These are phyloP conservation scores for Tremellales sp. DNA, from an alignment of 1,284 basidiomycete species.

Conservation along the genomic window DNA sequence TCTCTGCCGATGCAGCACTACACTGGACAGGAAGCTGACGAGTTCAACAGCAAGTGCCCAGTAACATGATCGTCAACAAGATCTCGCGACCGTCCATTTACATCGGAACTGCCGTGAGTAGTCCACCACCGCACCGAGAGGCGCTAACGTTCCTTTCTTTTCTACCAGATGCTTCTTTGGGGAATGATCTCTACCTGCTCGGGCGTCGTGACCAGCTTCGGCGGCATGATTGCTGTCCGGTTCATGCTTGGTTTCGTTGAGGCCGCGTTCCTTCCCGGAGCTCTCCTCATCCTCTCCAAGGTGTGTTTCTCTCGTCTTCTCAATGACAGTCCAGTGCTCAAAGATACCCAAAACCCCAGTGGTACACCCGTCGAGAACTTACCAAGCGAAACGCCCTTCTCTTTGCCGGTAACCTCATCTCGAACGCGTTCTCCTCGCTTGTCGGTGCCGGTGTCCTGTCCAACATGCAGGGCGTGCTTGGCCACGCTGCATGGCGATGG, in stretches of 20 bases:
- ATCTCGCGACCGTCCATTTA: slow-evolving; percentile 31
- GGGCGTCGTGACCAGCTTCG: slow-evolving; percentile 26
- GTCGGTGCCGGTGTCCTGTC: slow-evolving; percentile 68
- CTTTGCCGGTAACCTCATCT: slow-evolving; percentile 63
- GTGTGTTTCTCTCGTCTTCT: slow-evolving; percentile 6
- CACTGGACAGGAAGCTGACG: background rate
- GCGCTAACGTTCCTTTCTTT: background rate
- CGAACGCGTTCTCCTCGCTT: slow-evolving; percentile 73
- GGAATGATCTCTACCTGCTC: slow-evolving; percentile 33
- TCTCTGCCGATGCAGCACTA: background rate
- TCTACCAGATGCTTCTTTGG: slow-evolving; percentile 29
- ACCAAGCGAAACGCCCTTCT: slow-evolving; percentile 64
- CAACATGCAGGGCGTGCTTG: slow-evolving; percentile 63
- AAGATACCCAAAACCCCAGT: slow-evolving; percentile 8
- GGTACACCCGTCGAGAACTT: slow-evolving; percentile 37
- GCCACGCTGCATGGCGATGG: slow-evolving; percentile 72
- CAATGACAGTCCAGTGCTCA: background rate
- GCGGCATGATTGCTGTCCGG: slow-evolving; percentile 30
- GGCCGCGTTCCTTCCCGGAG: slow-evolving; percentile 38
- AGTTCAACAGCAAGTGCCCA: slow-evolving; percentile 4
- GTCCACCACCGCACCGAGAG: background rate
- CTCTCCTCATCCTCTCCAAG: slow-evolving; percentile 55
- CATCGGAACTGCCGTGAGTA: slow-evolving; percentile 27
- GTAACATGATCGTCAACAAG: slow-evolving; percentile 37
- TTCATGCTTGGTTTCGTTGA: slow-evolving; percentile 32